Evolutionary conservation across 163 green algal genomes (phyloP).

Genomic region (Scenedesmus sp.): DNA sequence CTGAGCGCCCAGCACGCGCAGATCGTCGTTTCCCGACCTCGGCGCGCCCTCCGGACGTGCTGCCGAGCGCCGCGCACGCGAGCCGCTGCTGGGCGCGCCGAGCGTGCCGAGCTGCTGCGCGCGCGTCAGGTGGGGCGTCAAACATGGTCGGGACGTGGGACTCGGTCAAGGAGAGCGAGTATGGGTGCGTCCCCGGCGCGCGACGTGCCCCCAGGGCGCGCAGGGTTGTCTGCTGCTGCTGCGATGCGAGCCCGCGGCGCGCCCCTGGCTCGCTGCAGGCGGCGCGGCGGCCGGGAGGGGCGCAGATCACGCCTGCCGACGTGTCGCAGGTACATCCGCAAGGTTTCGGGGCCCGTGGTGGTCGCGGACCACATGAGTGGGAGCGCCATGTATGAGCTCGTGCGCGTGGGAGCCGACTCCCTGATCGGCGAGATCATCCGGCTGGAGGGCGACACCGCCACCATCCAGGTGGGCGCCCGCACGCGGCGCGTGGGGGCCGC

Average conservation of each 20-base stretch:
- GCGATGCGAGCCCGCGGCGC: not conserved
- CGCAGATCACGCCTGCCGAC: not conserved
- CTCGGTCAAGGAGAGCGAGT: constrained; percentile 1
- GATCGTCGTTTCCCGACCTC: too few relatives aligned
- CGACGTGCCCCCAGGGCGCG: not conserved
- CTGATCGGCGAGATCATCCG: constrained; percentile 99
- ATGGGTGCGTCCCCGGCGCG: not conserved
- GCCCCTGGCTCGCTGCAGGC: too few relatives aligned
- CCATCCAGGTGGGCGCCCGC: constrained; percentile 94
- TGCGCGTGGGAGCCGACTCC: constrained; percentile 92
- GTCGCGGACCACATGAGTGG: constrained; percentile 93
- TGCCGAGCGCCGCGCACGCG: too few relatives aligned
- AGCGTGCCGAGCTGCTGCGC: too few relatives aligned
- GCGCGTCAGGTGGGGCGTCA: not conserved
- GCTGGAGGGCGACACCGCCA: constrained; percentile 96
- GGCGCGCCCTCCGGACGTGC: too few relatives aligned
- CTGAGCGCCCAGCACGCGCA: too few relatives aligned
- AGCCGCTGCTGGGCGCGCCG: too few relatives aligned
- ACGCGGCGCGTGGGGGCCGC: too few relatives aligned
- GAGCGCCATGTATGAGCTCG: constrained; percentile 99
- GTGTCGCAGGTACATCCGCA: constrained; percentile 76
- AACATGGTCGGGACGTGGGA: not conserved
- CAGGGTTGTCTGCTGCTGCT: not conserved
- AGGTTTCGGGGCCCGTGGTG: constrained; percentile 98
- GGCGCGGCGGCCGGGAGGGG: not conserved